Evolutionary conservation across 2,329 filamentous ascomycete genomes (phyloP), one percentile per base, ranked within the genome.

Genomic region (Beauveria rudraprayagi): DNA sequence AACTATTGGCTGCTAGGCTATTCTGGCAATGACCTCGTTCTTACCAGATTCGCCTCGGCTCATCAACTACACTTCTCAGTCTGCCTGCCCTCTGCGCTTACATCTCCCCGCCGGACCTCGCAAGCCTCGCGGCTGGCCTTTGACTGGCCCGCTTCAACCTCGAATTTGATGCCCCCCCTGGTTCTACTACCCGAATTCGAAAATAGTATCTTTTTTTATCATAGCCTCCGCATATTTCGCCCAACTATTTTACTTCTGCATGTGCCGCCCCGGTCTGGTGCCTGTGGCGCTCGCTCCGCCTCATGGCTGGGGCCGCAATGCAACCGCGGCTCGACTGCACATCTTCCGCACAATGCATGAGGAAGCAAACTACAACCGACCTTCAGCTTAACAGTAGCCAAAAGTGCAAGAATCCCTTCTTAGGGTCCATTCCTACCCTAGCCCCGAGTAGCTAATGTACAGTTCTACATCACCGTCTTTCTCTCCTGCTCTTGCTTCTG

Each of bases 381-480:
- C 22, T 28, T 11, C 26, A 14, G 51, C 30, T 1, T 10, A 24
- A 44, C 40, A 40, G 43, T 24, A 37, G 2, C 19, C 7, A 16
- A 26, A 7, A 11, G 11, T 48, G 43, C 51, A 34, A 54, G 30
- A 46, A 16, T 60, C 57, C 34, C 52, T 37, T 47, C 16, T 50
- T 41, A 4, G 34, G 30, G 17, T 56, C 47, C 34, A 52, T 56
- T 63, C 47, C 57, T 54, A 46, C 48, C 34, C 34, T 61, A 41
- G 24, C 30, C 19, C 17, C 48, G 41, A 62, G 41, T 53, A 62
- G 40, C 47, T 62, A 60, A 55, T 62, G 50, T 62, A 62, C 61
- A 62, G 34, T 55, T 14, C 41, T 28, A 30, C 43, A 30, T 16
- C 40, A 56, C n/a, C 44, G 14, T 34, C 47, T 43, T n/a, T 28